These are phyloP conservation scores for Limnanthes douglasii DNA, from an alignment of 345 rosid species.

Conservation along the genomic window DNA sequence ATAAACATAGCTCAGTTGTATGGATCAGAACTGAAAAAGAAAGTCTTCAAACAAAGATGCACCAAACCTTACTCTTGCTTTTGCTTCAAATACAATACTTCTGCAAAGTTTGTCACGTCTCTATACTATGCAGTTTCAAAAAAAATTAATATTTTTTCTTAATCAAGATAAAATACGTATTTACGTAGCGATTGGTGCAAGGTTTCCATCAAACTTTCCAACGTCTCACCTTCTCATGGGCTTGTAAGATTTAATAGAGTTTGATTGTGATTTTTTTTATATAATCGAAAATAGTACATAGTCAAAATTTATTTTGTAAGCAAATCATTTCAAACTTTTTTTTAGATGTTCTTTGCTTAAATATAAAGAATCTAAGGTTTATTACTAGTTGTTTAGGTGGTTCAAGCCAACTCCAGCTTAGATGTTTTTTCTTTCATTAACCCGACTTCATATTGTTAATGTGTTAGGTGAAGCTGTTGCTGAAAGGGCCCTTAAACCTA, in stretches of 20 bases:
- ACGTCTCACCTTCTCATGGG: conserved; percentile 18
- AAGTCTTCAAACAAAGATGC: background rate
- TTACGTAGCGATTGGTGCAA: conserved; percentile 71
- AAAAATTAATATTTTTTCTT: no score
- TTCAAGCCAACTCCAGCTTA: background rate
- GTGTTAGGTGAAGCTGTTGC: conserved; percentile 15
- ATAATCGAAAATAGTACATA: conserved; percentile 1
- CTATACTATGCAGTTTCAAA: background rate
- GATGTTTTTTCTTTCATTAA: background rate
- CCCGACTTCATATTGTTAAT: conserved; percentile 2
- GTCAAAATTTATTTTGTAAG: no score
- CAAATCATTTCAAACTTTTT: background rate
- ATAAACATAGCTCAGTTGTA: no score
- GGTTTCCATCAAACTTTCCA: conserved; percentile 29
- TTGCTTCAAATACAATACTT: conserved; percentile 35
- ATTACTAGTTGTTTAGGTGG: background rate
- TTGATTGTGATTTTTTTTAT: background rate
- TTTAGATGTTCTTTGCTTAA: conserved; percentile 7
- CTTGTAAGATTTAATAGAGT: conserved; percentile 3
- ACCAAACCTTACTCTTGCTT: conserved; percentile 12
- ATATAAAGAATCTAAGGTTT: conserved; percentile 7
- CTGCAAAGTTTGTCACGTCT: conserved; percentile 5
- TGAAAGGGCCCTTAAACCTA: conserved; percentile 16
- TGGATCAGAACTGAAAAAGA: background rate
- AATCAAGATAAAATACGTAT: background rate